These are phyloP conservation scores for Colletotrichum kahawae DNA, from an alignment of 2,329 filamentous ascomycete species.

Conservation along the genomic window DNA sequence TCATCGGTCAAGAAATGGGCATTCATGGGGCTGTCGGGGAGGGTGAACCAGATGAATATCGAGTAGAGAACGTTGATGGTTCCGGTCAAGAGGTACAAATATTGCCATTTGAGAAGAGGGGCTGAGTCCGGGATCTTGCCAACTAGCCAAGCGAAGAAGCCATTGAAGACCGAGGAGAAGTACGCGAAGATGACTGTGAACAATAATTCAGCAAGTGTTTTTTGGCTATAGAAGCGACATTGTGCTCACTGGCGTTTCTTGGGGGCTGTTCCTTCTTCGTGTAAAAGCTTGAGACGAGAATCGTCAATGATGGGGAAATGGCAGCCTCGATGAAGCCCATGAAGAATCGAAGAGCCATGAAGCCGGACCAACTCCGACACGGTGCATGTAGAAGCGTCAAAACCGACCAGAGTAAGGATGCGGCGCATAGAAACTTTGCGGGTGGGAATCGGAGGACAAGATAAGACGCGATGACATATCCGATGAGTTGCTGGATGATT, in stretches of 20 bases:
- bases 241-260: not conserved
- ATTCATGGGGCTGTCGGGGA: not conserved
- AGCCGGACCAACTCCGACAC: not conserved
- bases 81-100: slow-evolving; percentile 1
- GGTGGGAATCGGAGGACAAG: not conserved
- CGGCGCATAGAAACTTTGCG: not conserved
- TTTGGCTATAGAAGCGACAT: fast-evolving
- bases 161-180: slow-evolving; percentile 27
- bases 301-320: not conserved
- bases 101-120: slow-evolving; percentile 26
- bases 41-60: not conserved
- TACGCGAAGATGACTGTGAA: not conserved
- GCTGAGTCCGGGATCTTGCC: slow-evolving; percentile 33
- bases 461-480: not conserved
- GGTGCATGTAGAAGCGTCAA: not conserved
- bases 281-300: not conserved
- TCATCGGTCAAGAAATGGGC: not conserved
- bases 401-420: not conserved
- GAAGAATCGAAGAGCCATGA: not conserved
- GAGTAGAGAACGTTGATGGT: not conserved
- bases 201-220: fast-evolving
- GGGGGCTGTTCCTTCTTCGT: not conserved
- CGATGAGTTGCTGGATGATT: not conserved
- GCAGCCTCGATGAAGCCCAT: not conserved
- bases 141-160: slow-evolving; percentile 36